Base-by-base conservation (phyloP, 257 asterid species). In the Ligustrum vulgare region DNA sequence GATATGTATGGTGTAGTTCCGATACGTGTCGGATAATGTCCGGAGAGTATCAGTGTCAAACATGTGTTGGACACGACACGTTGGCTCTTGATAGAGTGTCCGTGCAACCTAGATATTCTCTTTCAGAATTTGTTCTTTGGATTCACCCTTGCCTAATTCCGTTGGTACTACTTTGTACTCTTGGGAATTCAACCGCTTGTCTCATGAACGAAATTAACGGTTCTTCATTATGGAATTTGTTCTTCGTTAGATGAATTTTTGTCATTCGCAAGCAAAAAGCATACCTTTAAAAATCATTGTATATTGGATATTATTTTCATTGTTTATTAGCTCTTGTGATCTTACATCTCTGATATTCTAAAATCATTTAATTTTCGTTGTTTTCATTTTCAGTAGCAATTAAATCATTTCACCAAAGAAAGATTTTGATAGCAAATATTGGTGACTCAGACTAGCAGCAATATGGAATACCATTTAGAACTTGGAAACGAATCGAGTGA, bases 401-500 rank as follows among this genome's bases (percentile, higher is more conserved):
- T 6, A 8, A n/a, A 54, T n/a, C 11, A 54, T 54, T 54, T 54
- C 6, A 22, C 31, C 64, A 3, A 23, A 60, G 15, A 60, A 60
- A 22, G 66, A 66, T 43, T 60, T 74, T 75, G 43, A 43, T 12
- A 4, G 35, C 47, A 47, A 31, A 31, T 67, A 51, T 35, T 34
- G 72, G 72, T 74, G 31, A 62, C 70, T 65, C 80, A 43, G 74
- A 39, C 28, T 49, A 31, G 49, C 54, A 72, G 73, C 77, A 41
- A 65, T 54, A 89, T 84, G 92, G 92, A 83, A 69, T 37, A 41
- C 64, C 83, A 69, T 37, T 69, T 81, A 54, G 84, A 72, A 66
- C 64, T 37, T 70, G 64, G 75, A 63, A 70, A 70, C 63, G 75
- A 67, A 65, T 35, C 77, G 13, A 69, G 71, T 73, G 77, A 70